phyloP scores from a whole-genome alignment of 1,139 yeast species.

The Geotrichum candidum region DNA sequence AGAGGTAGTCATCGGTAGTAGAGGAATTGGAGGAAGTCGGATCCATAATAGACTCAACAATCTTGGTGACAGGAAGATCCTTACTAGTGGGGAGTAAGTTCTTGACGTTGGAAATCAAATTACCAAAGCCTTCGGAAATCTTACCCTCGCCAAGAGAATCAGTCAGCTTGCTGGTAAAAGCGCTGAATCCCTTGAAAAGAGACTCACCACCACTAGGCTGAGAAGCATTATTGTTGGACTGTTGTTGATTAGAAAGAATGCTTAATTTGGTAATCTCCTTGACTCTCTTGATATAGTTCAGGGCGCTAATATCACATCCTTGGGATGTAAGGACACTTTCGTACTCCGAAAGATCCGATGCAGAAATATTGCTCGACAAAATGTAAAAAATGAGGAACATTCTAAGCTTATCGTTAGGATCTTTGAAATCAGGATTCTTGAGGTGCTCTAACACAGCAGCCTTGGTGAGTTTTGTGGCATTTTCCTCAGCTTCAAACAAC shows the following conservation, averaged over 20 bases:
- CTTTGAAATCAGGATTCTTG: constrained; percentile 39
- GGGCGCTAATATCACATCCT: constrained; percentile 56
- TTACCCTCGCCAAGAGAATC: constrained; percentile 49
- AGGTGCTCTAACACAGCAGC: constrained; percentile 40
- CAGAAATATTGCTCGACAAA: constrained; percentile 50
- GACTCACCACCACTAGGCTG: constrained; percentile 32
- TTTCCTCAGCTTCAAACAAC: constrained; percentile 88
- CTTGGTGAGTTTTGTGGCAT: constrained; percentile 42
- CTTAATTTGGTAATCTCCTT: constrained; percentile 73
- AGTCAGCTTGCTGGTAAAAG: constrained; percentile 66
- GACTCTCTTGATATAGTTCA: constrained; percentile 68
- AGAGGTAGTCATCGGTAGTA: constrained; percentile 77
- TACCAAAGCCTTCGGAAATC: constrained; percentile 85
- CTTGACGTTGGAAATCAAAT: constrained; percentile 81
- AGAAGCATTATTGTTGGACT: constrained; percentile 20
- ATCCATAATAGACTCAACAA: constrained; percentile 87
- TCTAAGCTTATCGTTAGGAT: constrained; percentile 74
- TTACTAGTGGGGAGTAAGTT: constrained; percentile 82
- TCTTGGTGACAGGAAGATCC: constrained; percentile 79
- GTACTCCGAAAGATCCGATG: constrained; percentile 56
- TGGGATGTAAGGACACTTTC: constrained; percentile 59
- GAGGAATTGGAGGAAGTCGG: constrained; percentile 48
- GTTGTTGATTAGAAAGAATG: constrained; percentile 38
- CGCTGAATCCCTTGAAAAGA: constrained; percentile 64
- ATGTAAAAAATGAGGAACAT: constrained; percentile 72